Evolutionary conservation across 768 basidiomycete genomes (phyloP).

Genomic region (Tylopilus rubrobrunneus): DNA sequence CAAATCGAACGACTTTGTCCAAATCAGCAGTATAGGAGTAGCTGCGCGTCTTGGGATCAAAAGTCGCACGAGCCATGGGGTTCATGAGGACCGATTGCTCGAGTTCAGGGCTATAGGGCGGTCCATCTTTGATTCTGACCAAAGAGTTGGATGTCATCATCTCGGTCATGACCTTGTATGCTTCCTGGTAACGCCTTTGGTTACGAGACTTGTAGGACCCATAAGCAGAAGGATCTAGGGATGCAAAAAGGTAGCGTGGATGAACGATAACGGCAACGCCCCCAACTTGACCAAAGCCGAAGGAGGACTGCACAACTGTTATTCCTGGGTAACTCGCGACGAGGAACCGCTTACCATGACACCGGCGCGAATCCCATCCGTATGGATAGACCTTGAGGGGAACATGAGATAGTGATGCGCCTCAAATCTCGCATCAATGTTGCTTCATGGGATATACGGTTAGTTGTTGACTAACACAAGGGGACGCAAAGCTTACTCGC

Average conservation of each 20-base stretch:
- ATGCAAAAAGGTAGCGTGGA: constrained; percentile 86
- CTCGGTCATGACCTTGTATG: constrained; percentile 90
- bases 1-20: constrained; percentile 46
- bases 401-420: constrained; percentile 90
- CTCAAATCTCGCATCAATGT: constrained; percentile 90
- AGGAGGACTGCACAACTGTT: constrained; percentile 61
- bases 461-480: background rate
- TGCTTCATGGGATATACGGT: constrained; percentile 43
- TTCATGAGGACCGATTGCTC: constrained; percentile 87
- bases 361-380: constrained; percentile 86
- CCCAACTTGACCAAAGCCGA: constrained; percentile 98
- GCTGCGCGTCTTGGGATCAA: constrained; percentile 80
- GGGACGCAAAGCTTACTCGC: constrained; percentile 65
- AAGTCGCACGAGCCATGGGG: constrained; percentile 81
- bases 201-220: constrained; percentile 72
- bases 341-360: constrained; percentile 60
- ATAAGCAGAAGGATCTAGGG: constrained; percentile 75
- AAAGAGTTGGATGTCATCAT: constrained; percentile 94
- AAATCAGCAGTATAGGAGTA: constrained; percentile 75
- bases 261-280: constrained; percentile 86
- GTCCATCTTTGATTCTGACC: constrained; percentile 91
- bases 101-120: constrained; percentile 83
- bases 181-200: constrained; percentile 58
- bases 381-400: constrained; percentile 95
- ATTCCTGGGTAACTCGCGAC: background rate